A percentile compares a stretch with the other conserved stretches of the same genome.
These are phyloP conservation scores for Malus asiatica DNA, from an alignment of 306 rosid genomes.

Conservation along the genomic window DNA sequence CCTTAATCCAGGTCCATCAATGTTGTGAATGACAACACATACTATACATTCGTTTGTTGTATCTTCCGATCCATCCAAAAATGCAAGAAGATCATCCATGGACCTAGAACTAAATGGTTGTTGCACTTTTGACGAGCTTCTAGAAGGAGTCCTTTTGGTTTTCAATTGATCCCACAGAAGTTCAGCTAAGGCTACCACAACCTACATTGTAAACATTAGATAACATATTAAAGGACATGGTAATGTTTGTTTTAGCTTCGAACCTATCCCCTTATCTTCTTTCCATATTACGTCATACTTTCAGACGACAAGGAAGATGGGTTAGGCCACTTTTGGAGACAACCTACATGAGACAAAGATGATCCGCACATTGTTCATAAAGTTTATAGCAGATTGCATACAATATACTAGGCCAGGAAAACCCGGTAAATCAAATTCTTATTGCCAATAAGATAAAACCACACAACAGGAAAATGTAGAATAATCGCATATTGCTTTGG, in stretches of 20 bases:
- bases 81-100: conserved; percentile 69
- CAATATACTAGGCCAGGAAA: not conserved
- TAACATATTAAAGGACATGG: too few species aligned
- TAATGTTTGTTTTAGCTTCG: too few species aligned
- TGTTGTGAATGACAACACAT: conserved; percentile 71
- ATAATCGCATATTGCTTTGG: not conserved
- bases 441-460: not conserved
- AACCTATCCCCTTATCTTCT: too few species aligned
- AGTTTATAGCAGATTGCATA: not conserved
- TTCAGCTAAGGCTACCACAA: conserved; percentile 64
- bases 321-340: too few species aligned
- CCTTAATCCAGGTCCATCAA: conserved; percentile 87
- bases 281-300: too few species aligned
- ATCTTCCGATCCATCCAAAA: conserved; percentile 49
- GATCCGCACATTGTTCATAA: not conserved
- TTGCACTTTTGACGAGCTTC: conserved; percentile 37
- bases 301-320: too few species aligned
- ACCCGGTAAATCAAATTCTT: not conserved
- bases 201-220: conserved; percentile 36
- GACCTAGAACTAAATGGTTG: conserved; percentile 62
- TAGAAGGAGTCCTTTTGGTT: conserved; percentile 33
- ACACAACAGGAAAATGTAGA: not conserved
- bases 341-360: not conserved
- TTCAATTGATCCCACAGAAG: conserved; percentile 63
- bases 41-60: conserved; percentile 43